Evolutionary conservation across 1,284 basidiomycete species (phyloP), one percentile per base, ranked within the genome.

Genomic region (Erythrobasidium hasegawianum): DNA sequence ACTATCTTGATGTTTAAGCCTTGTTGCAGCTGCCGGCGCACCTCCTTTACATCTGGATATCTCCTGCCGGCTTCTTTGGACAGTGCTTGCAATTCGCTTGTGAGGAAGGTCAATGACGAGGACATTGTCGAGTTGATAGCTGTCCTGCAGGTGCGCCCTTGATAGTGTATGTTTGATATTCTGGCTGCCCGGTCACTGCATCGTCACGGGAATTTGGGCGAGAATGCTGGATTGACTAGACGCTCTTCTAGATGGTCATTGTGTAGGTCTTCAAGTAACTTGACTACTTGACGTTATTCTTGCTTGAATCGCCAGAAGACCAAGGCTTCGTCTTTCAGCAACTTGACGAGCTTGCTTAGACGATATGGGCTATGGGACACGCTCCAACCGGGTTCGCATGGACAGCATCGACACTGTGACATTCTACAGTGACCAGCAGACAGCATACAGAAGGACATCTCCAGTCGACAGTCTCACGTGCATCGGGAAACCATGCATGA

Each of bases 41-140:
- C 89, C 81, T 91, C 88, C 71, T 86, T 85, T 70, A 91, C 87
- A 74, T 91, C 88, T 14, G 88, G 86, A 75, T 92, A 85, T 71
- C 88, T 86, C 69, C 89, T 80, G 69, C 87, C 83, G 27, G 88
- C 88, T 78, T 92, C 89, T 69, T 86, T 87, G 1, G 87, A 83
- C 68, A 92, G 79, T 43, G 87, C 85, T 83, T 90, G 73, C n/a
- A 65, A 57, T 52, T 69, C 62, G 14, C 53, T 57, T 11, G 62
- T 65, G 26, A 65, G 47, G 29, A 65, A 65, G 27, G 62, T 22
- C 29, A 65, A 56, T 10, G 50, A 54, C 11, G 33, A 33, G 29
- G 53, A 56, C 61, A 64, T 64, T 2, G n/a, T 57, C n/a, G n/a
- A n/a, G n/a, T n/a, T n/a, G 49, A 11, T 11, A 52, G 22, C n/a